Base-by-base conservation (phyloP, 805 yeast species). In the Kazachstania africana region DNA sequence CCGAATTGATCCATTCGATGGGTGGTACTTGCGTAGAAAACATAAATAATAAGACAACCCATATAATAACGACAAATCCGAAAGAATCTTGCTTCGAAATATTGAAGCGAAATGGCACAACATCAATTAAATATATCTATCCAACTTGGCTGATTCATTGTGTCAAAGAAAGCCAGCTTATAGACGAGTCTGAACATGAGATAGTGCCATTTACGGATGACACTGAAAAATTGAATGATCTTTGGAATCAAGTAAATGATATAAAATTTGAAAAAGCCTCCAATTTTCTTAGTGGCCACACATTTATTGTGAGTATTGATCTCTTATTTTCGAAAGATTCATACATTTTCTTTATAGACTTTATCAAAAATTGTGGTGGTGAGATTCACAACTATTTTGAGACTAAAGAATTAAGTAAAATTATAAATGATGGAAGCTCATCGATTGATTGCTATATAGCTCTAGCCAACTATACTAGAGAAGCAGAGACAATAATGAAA, bases 81-180 rank as follows among this genome's bases (percentile, higher is more conserved):
- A 70, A 72, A 33, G 80, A 73, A 32, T 69, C 76, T 28, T 63
- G 72, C 24, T 62, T 70, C 16, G 83, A 81, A 1, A 59, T 63
- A 3, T 56, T 66, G 28, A 45, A 58, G 19, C 53, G 55, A 16
- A 58, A 57, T 1, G 29, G 34, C 15, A 50, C 50, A 4, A 52
- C 61, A 23, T 51, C 61, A 22, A 75, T 79, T 22, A 63, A 68
- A 29, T 65, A 76, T 12, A 91, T 87, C 3, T 60, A 68, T 3
- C 93, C 95, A 0, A 70, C 73, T 14, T 88, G 95, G 95, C 55
- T 87, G 10, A 75, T 76, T 31, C 79, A 71, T 36, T 78, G 87
- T 47, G 60, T 81, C 38, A 70, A 67, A 33, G 48, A 64, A 24
- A 63, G 73, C 17, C 50, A 62, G 28, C 63, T 56, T 31, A 51